Evolutionary conservation across 2,329 filamentous ascomycete species (phyloP).

Genomic region (Cadophora malorum): DNA sequence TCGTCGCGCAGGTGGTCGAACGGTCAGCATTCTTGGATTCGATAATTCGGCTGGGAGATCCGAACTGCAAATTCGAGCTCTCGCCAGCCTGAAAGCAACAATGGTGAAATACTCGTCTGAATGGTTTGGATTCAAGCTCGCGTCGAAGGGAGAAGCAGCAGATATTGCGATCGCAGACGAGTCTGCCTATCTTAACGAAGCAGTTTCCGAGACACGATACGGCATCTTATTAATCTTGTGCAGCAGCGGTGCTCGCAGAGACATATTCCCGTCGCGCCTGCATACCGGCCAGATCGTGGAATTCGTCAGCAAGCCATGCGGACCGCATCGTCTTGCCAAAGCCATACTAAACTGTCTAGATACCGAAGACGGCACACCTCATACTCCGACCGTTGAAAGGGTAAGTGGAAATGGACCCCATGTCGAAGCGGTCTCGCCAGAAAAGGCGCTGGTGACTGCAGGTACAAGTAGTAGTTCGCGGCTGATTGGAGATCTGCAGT

Average conservation of each 20-base stretch:
- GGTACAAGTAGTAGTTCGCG: conserved; percentile 28
- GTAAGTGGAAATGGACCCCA: conserved; percentile 25
- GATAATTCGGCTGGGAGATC: conserved; percentile 26
- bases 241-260: conserved; percentile 31
- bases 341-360: conserved; percentile 38
- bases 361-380: conserved; percentile 28
- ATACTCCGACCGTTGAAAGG: conserved; percentile 9
- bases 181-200: conserved; percentile 26
- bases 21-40: conserved; percentile 36
- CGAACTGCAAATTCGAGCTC: conserved; percentile 26
- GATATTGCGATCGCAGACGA: conserved; percentile 39
- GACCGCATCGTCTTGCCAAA: conserved; percentile 39
- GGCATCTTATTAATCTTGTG: conserved; percentile 35
- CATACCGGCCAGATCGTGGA: conserved; percentile 32
- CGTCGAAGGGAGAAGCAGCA: conserved; percentile 8
- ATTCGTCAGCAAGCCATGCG: conserved; percentile 38
- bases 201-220: conserved; percentile 21
- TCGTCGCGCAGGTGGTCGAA: conserved; percentile 32
- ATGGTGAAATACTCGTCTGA: conserved; percentile 36
- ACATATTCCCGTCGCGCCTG: conserved; percentile 30
- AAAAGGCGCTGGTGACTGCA: conserved; percentile 28
- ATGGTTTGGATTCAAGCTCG: conserved; percentile 35
- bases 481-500: conserved; percentile 35
- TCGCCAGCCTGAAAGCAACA: conserved; percentile 31
- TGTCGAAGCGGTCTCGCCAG: conserved; percentile 17